Conservation (phyloP, 352 stramenopile genomes). For the Phytophthora lateralis region DNA sequence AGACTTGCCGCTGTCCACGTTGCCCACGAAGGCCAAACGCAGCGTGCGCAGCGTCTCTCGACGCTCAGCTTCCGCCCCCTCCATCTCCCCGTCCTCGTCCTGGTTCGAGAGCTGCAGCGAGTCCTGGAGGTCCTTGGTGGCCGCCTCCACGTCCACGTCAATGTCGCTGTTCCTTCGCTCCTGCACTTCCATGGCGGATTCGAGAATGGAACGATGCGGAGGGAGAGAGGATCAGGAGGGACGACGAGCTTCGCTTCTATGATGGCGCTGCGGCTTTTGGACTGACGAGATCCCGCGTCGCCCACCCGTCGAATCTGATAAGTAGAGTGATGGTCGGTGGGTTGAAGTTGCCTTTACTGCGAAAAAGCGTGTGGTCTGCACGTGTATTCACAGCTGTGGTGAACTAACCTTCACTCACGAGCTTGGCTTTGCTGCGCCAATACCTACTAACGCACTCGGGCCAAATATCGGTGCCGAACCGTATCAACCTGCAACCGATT, state of each 20-base stretch:
- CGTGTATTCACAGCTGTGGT: too few relatives aligned
- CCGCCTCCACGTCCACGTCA: too few relatives aligned
- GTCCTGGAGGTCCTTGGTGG: neutral
- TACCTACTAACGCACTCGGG: too few relatives aligned
- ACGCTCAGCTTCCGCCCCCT: slow-evolving; percentile 29
- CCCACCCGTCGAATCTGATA: slow-evolving; percentile 25
- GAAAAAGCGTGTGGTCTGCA: neutral
- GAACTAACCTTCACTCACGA: too few relatives aligned
- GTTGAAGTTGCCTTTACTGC: slow-evolving; percentile 25
- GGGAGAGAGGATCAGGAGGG: neutral
- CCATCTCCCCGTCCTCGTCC: slow-evolving; percentile 2
- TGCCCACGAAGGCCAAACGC: slow-evolving; percentile 90
- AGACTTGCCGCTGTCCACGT: slow-evolving; percentile 94
- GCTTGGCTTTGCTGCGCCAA: too few relatives aligned
- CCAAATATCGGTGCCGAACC: too few relatives aligned
- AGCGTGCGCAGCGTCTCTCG: slow-evolving; percentile 70
- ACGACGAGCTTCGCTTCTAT: slow-evolving; percentile 9
- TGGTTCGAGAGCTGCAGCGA: slow-evolving; percentile 8
- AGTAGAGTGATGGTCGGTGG: slow-evolving; percentile 25
- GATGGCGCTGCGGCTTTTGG: slow-evolving; percentile 13
- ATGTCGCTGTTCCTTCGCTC: slow-evolving; percentile 20
- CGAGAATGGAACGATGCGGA: neutral
- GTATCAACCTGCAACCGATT: too few relatives aligned
- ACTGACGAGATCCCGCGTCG: slow-evolving; percentile 8
- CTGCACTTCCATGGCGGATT: slow-evolving; percentile 29